A percentile compares a stretch with the other conserved stretches of the same genome.
Evolutionary conservation across 192 early-diverging fungal genomes (phyloP).

Genomic region (Gaertneriomyces semiglobifer): DNA sequence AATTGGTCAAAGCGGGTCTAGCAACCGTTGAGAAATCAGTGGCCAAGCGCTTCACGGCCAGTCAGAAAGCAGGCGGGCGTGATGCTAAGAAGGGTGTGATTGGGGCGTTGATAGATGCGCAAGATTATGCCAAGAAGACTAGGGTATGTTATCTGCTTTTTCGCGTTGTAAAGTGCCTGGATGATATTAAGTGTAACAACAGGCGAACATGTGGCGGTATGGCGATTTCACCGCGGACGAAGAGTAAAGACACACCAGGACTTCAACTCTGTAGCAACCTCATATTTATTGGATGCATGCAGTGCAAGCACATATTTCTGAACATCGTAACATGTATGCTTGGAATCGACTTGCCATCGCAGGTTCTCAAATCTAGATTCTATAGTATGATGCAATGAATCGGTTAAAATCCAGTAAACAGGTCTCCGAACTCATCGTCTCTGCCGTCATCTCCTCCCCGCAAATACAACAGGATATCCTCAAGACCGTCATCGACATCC

Average conservation of each 20-base stretch:
- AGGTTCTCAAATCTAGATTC: too few species aligned
- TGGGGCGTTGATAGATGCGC: conserved; percentile 60
- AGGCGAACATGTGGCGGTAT: conserved; percentile 45
- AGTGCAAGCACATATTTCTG: too few species aligned
- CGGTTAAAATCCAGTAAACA: neutral
- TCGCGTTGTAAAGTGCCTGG: neutral
- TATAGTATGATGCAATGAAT: too few species aligned
- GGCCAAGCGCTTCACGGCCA: conserved; percentile 38
- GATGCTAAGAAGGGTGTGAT: conserved; percentile 56
- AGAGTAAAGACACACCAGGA: conserved; percentile 3
- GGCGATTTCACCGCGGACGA: conserved; percentile 53
- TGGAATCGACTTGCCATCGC: too few species aligned
- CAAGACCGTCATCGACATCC: neutral
- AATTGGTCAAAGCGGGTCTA: conserved; percentile 41
- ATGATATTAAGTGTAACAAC: neutral
- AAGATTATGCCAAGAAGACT: conserved; percentile 63
- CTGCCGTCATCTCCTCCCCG: neutral
- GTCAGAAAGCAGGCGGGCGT: conserved; percentile 31
- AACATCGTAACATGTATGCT: too few species aligned
- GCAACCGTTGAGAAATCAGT: conserved; percentile 35
- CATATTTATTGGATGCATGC: too few species aligned
- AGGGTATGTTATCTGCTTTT: conserved; percentile 43
- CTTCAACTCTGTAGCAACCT: too few species aligned
- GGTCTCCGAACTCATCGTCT: conserved; percentile 1
- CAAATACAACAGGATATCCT: neutral